phyloP scores from a whole-genome alignment of 768 basidiomycete species.

The Lentinula lateritia region DNA sequence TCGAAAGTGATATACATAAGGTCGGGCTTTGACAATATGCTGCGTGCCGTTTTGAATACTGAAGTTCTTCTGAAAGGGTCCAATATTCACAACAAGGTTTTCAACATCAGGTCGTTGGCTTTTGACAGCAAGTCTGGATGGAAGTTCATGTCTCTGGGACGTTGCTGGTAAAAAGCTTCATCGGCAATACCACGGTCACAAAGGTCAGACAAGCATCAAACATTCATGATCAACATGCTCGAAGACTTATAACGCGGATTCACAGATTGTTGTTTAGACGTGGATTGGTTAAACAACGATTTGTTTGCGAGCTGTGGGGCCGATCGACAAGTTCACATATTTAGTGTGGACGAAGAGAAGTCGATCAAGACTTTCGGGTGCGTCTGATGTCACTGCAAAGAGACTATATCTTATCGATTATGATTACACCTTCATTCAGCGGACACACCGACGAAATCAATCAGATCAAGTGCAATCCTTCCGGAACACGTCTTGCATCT shows the following conservation, averaged over 20 bases:
- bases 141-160: conserved; percentile 76
- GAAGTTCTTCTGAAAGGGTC: conserved; percentile 51
- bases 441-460: conserved; percentile 78
- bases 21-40: conserved; percentile 29
- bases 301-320: conserved; percentile 73
- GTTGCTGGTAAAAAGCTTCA: conserved; percentile 54
- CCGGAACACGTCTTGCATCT: conserved; percentile 65
- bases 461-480: conserved; percentile 64
- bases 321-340: conserved; percentile 57
- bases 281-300: conserved; percentile 71
- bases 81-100: conserved; percentile 76
- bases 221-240: not conserved
- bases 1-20: conserved; percentile 59
- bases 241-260: not conserved
- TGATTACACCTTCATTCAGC: conserved; percentile 25
- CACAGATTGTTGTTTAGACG: conserved; percentile 73
- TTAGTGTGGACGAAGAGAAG: conserved; percentile 44
- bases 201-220: conserved; percentile 36
- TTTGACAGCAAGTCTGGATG: conserved; percentile 72
- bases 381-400: conserved; percentile 15
- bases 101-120: conserved; percentile 71
- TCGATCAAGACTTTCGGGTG: conserved; percentile 63
- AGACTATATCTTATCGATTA: not conserved
- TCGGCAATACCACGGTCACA: conserved; percentile 61
- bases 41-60: conserved; percentile 8